A percentile compares a stretch with the other conserved stretches of the same genome.
phyloP scores from a whole-genome alignment of 2,329 filamentous ascomycete species.

The Drechslerella coelobrocha region DNA sequence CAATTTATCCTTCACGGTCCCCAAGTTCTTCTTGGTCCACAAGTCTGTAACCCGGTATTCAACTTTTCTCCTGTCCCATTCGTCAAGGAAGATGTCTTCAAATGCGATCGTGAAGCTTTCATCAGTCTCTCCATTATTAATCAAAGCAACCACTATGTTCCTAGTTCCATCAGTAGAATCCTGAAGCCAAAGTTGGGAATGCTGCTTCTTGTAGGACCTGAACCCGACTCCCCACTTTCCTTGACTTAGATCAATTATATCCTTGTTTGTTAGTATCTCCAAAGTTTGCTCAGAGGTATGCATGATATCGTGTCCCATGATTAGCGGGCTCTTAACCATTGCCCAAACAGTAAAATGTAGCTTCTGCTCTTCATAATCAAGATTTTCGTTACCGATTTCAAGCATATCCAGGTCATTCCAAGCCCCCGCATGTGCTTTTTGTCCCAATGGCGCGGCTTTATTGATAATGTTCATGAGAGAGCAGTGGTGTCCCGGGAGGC shows the following conservation, averaged over 20 bases:
- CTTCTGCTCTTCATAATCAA: constrained; percentile 55
- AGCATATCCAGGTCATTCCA: constrained; percentile 60
- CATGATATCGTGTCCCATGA: constrained; percentile 60
- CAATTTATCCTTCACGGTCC: constrained; percentile 17
- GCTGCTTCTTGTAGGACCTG: constrained; percentile 61
- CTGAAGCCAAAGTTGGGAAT: constrained; percentile 62
- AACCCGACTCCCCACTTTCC: constrained; percentile 58
- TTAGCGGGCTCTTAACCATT: constrained; percentile 59
- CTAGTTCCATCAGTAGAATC: constrained; percentile 56
- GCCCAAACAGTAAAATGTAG: constrained; percentile 60
- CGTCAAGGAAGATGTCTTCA: constrained; percentile 45
- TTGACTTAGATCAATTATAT: constrained; percentile 61
- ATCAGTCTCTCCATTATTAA: constrained; percentile 42
- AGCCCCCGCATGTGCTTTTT: constrained; percentile 38
- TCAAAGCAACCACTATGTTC: constrained; percentile 59
- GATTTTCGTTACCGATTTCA: constrained; percentile 58
- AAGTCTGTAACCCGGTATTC: constrained; percentile 60
- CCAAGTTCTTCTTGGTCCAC: constrained; percentile 58
- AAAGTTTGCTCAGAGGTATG: constrained; percentile 59
- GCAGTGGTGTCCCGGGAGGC: constrained; percentile 39
- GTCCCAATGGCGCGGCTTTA: constrained; percentile 47
- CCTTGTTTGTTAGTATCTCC: constrained; percentile 58
- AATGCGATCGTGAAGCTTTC: constrained; percentile 26
- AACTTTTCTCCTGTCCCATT: constrained; percentile 47
- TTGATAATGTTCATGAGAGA: constrained; percentile 51